Evolutionary conservation across 495 filamentous ascomycete genomes (phyloP), one percentile per base, ranked within the genome.

Genomic region (Pseudomonodictys pantanalensis): DNA sequence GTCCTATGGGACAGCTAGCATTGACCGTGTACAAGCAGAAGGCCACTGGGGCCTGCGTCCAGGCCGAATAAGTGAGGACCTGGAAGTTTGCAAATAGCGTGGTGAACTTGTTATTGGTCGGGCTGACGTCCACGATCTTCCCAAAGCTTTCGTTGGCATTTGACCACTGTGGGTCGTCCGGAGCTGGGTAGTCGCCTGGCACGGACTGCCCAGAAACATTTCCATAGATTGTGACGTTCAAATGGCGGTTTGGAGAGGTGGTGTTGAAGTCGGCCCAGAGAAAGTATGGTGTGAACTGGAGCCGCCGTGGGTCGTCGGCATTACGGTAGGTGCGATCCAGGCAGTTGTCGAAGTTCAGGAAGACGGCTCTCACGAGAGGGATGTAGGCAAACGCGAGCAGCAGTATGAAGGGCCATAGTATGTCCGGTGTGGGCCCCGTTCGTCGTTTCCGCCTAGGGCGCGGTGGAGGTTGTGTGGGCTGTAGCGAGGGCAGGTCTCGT

Each of bases 331-430:
- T 75, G 59, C 83, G 72, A 46, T 76, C 71, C 38, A 97, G 72
- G 73, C 93, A 98, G 73, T 98, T 97, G 3, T 90, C 79, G 70
- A 93, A 96, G 33, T 81, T 73, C 52, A 97, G 72, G 65, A 83
- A 78, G 23, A 81, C 86, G 22, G 88, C 88, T 25, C 61, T 33
- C 22, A 64, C 42, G 23, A 52, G 22, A 18, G 58, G 54, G 25
- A 64, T 30, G 48, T 39, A 30, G 2, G 52, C 35, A 35, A 68
- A 5, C 42, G 41, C 25, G 41, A 66, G 43, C 44, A 68, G 9
- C 42, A 58, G 25, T 20, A 62, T 8, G 46, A 56, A 24, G 26
- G 49, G 20, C 12, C 43, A 35, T 20, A 56, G 38, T 12, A 2
- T 20, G 29, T 29, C n/a, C 7, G 17, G 46, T 25, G 22, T 44